Conservation (phyloP, 495 filamentous ascomycete species). For the Darksidea phi region DNA sequence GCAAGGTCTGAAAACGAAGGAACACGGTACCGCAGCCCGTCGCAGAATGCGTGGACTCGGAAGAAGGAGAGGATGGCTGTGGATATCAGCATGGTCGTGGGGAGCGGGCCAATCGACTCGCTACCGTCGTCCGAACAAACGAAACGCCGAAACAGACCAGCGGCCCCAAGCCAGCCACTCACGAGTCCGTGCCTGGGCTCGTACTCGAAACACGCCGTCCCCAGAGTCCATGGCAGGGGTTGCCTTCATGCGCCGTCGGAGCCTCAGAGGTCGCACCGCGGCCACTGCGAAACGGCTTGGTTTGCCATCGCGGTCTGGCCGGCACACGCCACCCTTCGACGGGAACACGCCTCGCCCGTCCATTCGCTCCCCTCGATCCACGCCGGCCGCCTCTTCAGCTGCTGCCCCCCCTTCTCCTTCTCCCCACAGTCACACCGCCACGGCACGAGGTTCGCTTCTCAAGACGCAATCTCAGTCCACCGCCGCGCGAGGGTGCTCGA, state of each 20-base stretch:
- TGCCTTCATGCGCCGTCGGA: too few species aligned
- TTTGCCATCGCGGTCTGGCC: too few species aligned
- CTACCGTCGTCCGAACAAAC: constrained; percentile 8
- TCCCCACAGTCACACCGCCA: neutral
- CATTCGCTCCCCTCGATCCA: neutral
- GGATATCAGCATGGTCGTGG: constrained; percentile 19
- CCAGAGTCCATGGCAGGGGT: too few species aligned
- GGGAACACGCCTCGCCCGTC: neutral
- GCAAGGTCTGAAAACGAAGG: neutral
- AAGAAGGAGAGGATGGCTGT: constrained; percentile 8
- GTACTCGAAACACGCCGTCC: too few species aligned
- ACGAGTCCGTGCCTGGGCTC: constrained; percentile 3
- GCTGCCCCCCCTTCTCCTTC: neutral
- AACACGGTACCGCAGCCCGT: neutral
- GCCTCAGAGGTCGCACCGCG: too few species aligned
- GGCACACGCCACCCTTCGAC: neutral
- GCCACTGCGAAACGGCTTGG: too few species aligned
- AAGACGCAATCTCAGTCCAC: neutral
- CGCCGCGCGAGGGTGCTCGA: neutral
- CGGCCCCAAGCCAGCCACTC: constrained; percentile 2
- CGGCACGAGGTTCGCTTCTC: too few species aligned
- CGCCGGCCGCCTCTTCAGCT: neutral
- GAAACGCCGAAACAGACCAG: constrained; percentile 19
- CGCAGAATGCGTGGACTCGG: constrained; percentile 6
- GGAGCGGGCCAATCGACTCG: constrained; percentile 11